Conservation (phyloP, 768 basidiomycete species). For the Boletus tomentosulus region DNA sequence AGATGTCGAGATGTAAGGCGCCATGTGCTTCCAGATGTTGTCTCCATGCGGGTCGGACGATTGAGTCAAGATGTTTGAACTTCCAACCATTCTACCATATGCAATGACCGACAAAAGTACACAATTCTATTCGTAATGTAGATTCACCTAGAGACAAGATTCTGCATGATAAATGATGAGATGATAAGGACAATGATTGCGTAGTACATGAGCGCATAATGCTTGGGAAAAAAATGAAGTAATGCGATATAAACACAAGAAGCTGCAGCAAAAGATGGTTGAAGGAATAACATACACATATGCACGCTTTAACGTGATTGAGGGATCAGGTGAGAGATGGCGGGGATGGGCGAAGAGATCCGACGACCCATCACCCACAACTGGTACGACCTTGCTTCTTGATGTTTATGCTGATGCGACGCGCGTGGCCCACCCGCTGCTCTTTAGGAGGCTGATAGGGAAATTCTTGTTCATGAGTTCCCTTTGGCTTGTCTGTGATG, state of each 20-base stretch:
- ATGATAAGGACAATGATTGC: neutral
- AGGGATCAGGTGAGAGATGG: neutral
- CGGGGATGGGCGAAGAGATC: neutral
- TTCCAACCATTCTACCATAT: neutral
- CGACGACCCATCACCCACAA: conserved; percentile 7
- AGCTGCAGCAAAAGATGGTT: neutral
- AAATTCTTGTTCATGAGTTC: conserved; percentile 17
- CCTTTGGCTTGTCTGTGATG: neutral
- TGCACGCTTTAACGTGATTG: neutral
- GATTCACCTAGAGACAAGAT: neutral
- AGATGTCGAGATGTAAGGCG: neutral
- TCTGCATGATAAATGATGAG: neutral
- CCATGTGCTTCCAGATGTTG: neutral
- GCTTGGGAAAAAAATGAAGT: neutral
- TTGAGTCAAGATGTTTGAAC: neutral
- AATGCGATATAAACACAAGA: neutral
- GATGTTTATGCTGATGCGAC: conserved; percentile 37
- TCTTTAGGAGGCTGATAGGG: conserved; percentile 32
- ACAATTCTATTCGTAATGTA: neutral
- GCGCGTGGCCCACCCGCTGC: conserved; percentile 35
- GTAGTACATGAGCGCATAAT: neutral
- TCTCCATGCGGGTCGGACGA: neutral
- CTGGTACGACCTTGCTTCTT: conserved; percentile 21
- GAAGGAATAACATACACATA: conserved; percentile 2
- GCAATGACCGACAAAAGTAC: neutral